These are phyloP conservation scores for Coemansia sp. DNA, from an alignment of 192 early-diverging fungal species.

Conservation along the genomic window DNA sequence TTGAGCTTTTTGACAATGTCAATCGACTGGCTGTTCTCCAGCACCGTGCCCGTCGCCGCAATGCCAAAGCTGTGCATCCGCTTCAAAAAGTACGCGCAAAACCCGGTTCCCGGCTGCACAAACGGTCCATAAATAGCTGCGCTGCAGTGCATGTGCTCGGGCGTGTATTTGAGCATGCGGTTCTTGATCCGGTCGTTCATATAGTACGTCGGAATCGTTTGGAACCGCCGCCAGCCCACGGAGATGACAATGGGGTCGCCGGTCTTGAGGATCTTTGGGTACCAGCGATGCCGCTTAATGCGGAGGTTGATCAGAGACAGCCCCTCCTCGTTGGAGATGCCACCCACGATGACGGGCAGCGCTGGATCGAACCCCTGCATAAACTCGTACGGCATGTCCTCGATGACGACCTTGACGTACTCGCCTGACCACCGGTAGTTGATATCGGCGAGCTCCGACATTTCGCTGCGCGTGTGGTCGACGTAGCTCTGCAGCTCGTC, in stretches of 20 bases:
- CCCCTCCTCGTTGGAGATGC: conserved; percentile 87
- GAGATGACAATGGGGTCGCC: conserved; percentile 99
- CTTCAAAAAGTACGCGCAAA: conserved; percentile 73
- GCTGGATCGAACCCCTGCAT: conserved; percentile 87
- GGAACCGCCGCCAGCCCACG: conserved; percentile 98
- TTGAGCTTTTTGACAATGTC: conserved; percentile 99
- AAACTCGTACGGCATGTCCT: conserved; percentile 95
- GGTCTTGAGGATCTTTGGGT: conserved; percentile 93
- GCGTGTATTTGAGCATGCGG: conserved; percentile 99
- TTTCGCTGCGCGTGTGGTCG: conserved; percentile 83
- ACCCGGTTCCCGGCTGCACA: conserved; percentile 94
- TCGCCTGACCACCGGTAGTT: conserved; percentile 93
- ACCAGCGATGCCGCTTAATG: conserved; percentile 98
- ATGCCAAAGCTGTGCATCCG: conserved; percentile 92
- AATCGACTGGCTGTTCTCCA: conserved; percentile 90
- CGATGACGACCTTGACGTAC: conserved; percentile 91
- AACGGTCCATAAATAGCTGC: conserved; percentile 96
- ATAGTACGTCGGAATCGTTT: conserved; percentile 94
- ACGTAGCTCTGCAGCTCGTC: conserved; percentile 86
- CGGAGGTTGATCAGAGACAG: conserved; percentile 96
- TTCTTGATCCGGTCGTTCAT: conserved; percentile 91
- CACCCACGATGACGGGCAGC: conserved; percentile 91
- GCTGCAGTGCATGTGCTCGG: conserved; percentile 99
- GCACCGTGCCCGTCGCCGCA: conserved; percentile 92
- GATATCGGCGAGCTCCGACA: conserved; percentile 84